Conservation (phyloP, 768 basidiomycete species). For the Lactarius sp. region DNA sequence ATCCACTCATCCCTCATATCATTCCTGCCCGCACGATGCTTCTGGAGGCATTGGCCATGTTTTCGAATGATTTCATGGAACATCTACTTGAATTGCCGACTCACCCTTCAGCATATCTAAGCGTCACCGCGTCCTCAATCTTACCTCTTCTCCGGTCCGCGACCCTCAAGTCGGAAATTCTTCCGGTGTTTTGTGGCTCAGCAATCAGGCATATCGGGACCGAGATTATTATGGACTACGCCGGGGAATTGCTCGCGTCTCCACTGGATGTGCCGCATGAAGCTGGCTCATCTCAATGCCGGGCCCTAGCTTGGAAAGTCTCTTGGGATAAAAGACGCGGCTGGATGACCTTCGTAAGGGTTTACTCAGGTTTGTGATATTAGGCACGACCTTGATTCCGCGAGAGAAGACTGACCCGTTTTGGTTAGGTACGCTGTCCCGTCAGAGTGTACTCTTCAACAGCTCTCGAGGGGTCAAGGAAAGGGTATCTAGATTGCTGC, state of each 20-base stretch:
- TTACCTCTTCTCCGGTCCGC: constrained; percentile 63
- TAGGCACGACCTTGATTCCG: background rate
- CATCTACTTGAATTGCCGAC: constrained; percentile 53
- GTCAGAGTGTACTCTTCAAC: constrained; percentile 59
- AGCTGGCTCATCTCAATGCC: constrained; percentile 41
- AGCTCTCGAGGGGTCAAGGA: constrained; percentile 64
- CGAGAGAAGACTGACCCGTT: constrained; percentile 12
- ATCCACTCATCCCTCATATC: constrained; percentile 67
- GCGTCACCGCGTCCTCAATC: constrained; percentile 48
- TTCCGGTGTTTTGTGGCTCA: constrained; percentile 81
- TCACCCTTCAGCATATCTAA: constrained; percentile 59
- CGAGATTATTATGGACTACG: constrained; percentile 74
- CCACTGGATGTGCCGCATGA: constrained; percentile 61
- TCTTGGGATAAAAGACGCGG: constrained; percentile 76
- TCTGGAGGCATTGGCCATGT: constrained; percentile 75
- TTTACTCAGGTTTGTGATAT: constrained; percentile 68
- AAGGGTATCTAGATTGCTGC: constrained; percentile 64
- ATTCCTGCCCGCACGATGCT: constrained; percentile 62
- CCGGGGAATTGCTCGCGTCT: constrained; percentile 73
- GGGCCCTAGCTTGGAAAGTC: constrained; percentile 83
- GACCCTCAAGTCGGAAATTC: constrained; percentile 56
- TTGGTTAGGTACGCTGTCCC: constrained; percentile 58
- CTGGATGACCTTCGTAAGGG: constrained; percentile 91
- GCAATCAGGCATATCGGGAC: constrained; percentile 80
- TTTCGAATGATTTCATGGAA: constrained; percentile 78